These are phyloP conservation scores for Emericellopsis cladophorae DNA, from an alignment of 2,329 filamentous ascomycete species.

Conservation along the genomic window DNA sequence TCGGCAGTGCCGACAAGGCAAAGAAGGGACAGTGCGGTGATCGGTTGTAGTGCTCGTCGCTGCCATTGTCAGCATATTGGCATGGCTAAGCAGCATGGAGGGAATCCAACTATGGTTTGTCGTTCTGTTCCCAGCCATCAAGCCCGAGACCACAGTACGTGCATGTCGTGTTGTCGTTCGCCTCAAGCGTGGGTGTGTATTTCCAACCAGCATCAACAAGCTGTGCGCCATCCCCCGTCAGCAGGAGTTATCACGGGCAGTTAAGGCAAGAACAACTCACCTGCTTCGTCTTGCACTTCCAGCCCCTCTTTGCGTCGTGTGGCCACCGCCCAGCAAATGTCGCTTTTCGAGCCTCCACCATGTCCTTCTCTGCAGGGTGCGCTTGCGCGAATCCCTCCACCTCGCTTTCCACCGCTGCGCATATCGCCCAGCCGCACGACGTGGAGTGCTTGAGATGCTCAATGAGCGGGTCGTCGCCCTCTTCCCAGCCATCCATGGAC, in stretches of 20 bases:
- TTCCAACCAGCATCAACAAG: slow-evolving; percentile 90
- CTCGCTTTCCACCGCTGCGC: slow-evolving; percentile 47
- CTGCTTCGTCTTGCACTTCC: slow-evolving; percentile 84
- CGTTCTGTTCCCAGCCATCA: slow-evolving; percentile 88
- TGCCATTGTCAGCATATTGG: slow-evolving; percentile 21
- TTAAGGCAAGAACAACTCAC: slow-evolving; percentile 26
- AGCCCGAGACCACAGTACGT: slow-evolving; percentile 81
- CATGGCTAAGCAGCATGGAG: background rate
- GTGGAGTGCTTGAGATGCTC: slow-evolving; percentile 80
- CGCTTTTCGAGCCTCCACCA: slow-evolving; percentile 64
- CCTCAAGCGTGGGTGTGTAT: slow-evolving; percentile 73
- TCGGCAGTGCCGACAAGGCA: slow-evolving; percentile 45
- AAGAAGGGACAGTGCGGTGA: slow-evolving; percentile 79
- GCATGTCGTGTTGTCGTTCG: slow-evolving; percentile 82
- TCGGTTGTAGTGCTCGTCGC: slow-evolving; percentile 75
- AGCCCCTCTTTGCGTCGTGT: slow-evolving; percentile 75
- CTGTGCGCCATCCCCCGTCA: slow-evolving; percentile 24
- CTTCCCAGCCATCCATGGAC: slow-evolving; percentile 84
- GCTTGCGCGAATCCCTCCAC: slow-evolving; percentile 51
- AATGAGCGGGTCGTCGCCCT: slow-evolving; percentile 65
- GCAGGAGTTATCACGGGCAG: background rate
- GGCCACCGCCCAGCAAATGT: slow-evolving; percentile 86
- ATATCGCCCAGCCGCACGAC: slow-evolving; percentile 79
- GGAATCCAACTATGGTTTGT: slow-evolving; percentile 65
- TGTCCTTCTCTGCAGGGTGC: slow-evolving; percentile 59